A percentile compares a stretch with the other conserved stretches of the same genome.
These are phyloP conservation scores for Wickerhamiella allomyrinae DNA, from an alignment of 805 yeast genomes.

Conservation along the genomic window DNA sequence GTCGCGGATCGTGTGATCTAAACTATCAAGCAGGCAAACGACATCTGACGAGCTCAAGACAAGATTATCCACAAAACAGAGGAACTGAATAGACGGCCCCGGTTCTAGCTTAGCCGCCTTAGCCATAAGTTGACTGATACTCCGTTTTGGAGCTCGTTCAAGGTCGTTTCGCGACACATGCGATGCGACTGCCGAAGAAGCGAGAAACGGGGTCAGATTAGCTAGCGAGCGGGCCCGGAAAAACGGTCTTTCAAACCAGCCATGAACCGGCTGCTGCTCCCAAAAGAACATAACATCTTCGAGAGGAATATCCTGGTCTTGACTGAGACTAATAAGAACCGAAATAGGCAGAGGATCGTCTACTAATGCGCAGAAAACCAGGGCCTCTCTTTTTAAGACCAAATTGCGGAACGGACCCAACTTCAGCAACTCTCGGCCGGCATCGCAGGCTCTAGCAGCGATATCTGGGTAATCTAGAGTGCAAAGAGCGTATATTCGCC, in stretches of 20 bases:
- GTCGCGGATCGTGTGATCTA: background rate
- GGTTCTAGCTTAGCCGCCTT: background rate
- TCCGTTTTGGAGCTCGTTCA: background rate
- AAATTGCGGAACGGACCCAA: slow-evolving; percentile 3
- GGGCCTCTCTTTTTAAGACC: slow-evolving; percentile 4
- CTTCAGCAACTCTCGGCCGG: slow-evolving; percentile 4
- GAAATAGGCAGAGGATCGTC: no score
- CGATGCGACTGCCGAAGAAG: background rate
- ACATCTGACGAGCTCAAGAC: background rate
- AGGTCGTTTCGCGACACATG: background rate
- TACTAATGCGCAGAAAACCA: background rate
- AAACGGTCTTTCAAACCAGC: background rate
- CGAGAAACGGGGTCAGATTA: background rate
- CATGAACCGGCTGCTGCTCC: background rate
- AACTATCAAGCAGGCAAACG: background rate
- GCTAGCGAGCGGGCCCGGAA: slow-evolving; percentile 12
- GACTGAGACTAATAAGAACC: no score
- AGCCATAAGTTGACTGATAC: background rate
- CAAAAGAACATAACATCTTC: background rate
- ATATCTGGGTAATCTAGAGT: background rate
- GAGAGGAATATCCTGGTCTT: background rate
- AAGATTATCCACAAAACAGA: slow-evolving; percentile 5
- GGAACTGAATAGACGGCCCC: background rate
- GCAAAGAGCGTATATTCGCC: background rate
- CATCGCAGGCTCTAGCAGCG: no score